phyloP scores from a whole-genome alignment of 2,329 filamentous ascomycete genomes.

The Trichoderma hamatum region DNA sequence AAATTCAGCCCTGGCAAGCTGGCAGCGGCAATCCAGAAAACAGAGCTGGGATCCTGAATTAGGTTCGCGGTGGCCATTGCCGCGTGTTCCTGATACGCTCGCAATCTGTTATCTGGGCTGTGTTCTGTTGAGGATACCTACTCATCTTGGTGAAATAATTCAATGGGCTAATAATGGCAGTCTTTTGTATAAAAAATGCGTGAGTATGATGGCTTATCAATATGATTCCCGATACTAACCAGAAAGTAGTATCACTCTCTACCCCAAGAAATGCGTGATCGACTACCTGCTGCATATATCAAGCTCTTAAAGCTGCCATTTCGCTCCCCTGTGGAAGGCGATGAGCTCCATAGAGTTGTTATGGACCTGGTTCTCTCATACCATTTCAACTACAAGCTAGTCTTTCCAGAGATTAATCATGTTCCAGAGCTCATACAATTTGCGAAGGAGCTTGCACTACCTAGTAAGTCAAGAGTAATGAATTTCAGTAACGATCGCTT shows the following conservation, averaged over 20 bases:
- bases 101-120: slow-evolving; percentile 79
- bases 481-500: neutral
- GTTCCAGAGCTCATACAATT: slow-evolving; percentile 70
- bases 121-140: slow-evolving; percentile 73
- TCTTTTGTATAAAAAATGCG: slow-evolving; percentile 72
- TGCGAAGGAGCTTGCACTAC: slow-evolving; percentile 72
- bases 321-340: slow-evolving; percentile 48
- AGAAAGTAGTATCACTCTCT: slow-evolving; percentile 55
- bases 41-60: slow-evolving; percentile 51
- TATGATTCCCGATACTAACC: slow-evolving; percentile 5
- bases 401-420: slow-evolving; percentile 73
- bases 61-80: slow-evolving; percentile 57
- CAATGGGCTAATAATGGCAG: slow-evolving; percentile 68
- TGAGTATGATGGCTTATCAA: slow-evolving; percentile 41
- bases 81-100: slow-evolving; percentile 73
- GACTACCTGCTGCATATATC: slow-evolving; percentile 65
- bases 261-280: slow-evolving; percentile 65
- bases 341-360: slow-evolving; percentile 66
- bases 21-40: slow-evolving; percentile 38
- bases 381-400: slow-evolving; percentile 67
- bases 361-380: slow-evolving; percentile 66
- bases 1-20: slow-evolving; percentile 34
- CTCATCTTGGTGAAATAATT: slow-evolving; percentile 73
- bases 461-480: slow-evolving; percentile 54
- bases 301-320: slow-evolving; percentile 57